These are phyloP conservation scores for Diplodia intermedia DNA, from an alignment of 2,329 filamentous ascomycete species.

Conservation along the genomic window DNA sequence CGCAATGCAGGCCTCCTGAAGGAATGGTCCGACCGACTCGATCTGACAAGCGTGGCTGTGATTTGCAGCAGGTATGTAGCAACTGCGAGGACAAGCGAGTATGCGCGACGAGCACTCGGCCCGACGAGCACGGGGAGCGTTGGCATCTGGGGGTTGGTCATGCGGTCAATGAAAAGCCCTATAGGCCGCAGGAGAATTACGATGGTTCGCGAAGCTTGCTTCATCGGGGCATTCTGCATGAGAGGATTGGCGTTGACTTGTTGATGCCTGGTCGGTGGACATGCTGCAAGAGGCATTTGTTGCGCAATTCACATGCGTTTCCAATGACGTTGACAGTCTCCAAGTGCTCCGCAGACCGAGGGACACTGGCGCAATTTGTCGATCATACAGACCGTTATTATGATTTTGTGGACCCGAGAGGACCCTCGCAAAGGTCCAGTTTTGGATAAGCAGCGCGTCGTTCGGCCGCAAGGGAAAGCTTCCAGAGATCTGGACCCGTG, in stretches of 20 bases:
- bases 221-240: neutral
- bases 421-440: neutral
- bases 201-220: conserved; percentile 1
- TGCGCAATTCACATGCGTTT: conserved; percentile 1
- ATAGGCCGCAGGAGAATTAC: neutral
- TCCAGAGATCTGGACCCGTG: neutral
- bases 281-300: neutral
- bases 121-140: neutral
- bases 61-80: neutral
- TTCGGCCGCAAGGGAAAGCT: neutral
- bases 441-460: neutral
- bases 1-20: neutral
- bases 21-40: neutral
- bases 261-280: neutral
- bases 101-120: neutral
- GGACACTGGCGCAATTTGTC: conserved; percentile 2
- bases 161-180: neutral
- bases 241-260: neutral
- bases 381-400: conserved; percentile 1
- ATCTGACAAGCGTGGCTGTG: neutral
- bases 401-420: neutral
- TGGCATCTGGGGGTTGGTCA: neutral
- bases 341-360: neutral
- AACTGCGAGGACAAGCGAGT: neutral
- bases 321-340: neutral